Percentiles rank a stretch among this genome's conserved stretches.
phyloP scores from a whole-genome alignment of 768 basidiomycete species.

The Trametes cubensis region DNA sequence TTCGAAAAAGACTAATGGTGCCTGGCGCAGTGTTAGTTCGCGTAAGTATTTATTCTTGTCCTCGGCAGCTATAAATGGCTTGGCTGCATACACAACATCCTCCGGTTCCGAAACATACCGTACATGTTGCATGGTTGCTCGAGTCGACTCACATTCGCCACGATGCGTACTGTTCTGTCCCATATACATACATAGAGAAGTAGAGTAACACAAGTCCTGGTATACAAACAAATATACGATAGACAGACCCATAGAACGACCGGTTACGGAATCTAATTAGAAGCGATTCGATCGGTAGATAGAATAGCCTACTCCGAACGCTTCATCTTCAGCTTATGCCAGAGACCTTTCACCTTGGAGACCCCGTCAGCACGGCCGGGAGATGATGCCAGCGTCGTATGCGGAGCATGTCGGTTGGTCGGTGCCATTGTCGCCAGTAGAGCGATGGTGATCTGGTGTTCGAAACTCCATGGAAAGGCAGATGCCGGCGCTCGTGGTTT shows the following conservation, averaged over 20 bases:
- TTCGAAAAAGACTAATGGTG: slow-evolving; percentile 14
- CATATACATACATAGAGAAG: not conserved
- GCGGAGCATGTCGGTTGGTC: not conserved
- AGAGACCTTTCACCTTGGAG: slow-evolving; percentile 5
- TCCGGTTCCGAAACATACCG: too few species aligned
- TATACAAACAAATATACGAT: not conserved
- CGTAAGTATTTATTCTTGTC: slow-evolving; percentile 6
- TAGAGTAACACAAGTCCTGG: not conserved
- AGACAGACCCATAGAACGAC: not conserved
- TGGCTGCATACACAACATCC: not conserved
- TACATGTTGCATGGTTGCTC: too few species aligned
- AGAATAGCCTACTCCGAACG: slow-evolving; percentile 4
- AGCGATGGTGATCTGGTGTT: slow-evolving; percentile 25
- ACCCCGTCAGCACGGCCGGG: not conserved
- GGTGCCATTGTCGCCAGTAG: slow-evolving; percentile 20
- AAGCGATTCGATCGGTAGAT: slow-evolving; percentile 1
- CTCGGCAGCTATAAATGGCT: slow-evolving; percentile 9
- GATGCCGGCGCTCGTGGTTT: not conserved
- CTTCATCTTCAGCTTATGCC: slow-evolving; percentile 10
- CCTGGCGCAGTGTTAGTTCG: not conserved
- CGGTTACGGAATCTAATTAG: not conserved
- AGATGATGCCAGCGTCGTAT: not conserved
- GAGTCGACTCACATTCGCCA: not conserved
- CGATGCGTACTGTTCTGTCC: not conserved
- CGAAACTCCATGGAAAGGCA: slow-evolving; percentile 14